Evolutionary conservation across 192 early-diverging fungal genomes (phyloP), one percentile per base, ranked within the genome.

Genomic region (Powellomyces hirtus): DNA sequence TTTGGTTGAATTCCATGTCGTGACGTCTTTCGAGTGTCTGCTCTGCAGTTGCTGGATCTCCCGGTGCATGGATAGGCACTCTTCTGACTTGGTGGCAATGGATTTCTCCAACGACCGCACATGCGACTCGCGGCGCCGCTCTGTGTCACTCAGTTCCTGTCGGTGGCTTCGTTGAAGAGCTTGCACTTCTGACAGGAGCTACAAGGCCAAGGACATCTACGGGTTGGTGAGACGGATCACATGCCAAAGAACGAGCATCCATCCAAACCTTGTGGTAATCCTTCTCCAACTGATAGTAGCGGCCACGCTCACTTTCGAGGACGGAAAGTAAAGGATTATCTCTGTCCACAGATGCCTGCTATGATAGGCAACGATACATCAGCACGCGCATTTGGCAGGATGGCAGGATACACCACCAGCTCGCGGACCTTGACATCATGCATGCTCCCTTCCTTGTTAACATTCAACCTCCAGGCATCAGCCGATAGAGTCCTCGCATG

Each of bases 301-400:
- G 69, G 13, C 75, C 53, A 18, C 78, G 66, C 69, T 85, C 83
- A 51, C 78, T 79, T 45, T 85, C 83, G 8, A 85, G 61, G 7
- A 82, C 62, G 16, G 33, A 59, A 29, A 82, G 64, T 6, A 84
- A 71, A 14, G 76, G 46, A 38, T 84, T 84, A 36, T 82, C 80
- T 10, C 72, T 73, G 33, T 4, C 53, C 27, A 56, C 29, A n/a
- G n/a, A n/a, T n/a, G n/a, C n/a, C n/a, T n/a, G n/a, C n/a, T n/a
- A n/a, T n/a, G n/a, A n/a, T n/a, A n/a, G n/a, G n/a, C n/a, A n/a
- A n/a, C n/a, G n/a, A n/a, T n/a, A n/a, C n/a, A n/a, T n/a, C n/a
- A n/a, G n/a, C n/a, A n/a, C n/a, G n/a, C n/a, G n/a, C n/a, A n/a
- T n/a, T n/a, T n/a, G n/a, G n/a, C n/a, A n/a, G n/a, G n/a, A n/a